These are phyloP conservation scores for Neofusicoccum laricinum DNA, from an alignment of 2,329 filamentous ascomycete species.

Conservation along the genomic window DNA sequence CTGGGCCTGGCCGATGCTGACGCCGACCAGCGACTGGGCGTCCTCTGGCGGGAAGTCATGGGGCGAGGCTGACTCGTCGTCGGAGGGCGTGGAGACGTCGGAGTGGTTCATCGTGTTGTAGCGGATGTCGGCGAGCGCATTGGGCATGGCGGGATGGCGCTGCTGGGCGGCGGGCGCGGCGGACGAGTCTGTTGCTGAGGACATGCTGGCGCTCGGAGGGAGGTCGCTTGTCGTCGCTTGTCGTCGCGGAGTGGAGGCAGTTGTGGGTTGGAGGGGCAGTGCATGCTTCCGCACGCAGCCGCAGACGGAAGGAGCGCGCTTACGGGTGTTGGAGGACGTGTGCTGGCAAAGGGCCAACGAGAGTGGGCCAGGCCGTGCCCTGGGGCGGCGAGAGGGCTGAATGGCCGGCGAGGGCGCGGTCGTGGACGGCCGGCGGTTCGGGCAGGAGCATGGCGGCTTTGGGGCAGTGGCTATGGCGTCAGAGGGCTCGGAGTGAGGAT, in stretches of 20 bases:
- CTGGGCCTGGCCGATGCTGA: slow-evolving; percentile 59
- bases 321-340: background rate
- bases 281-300: slow-evolving; percentile 2
- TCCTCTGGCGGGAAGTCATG: slow-evolving; percentile 35
- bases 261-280: background rate
- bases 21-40: slow-evolving; percentile 50
- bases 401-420: background rate
- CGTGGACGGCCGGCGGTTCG: background rate
- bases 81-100: slow-evolving; percentile 42
- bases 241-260: too few relatives aligned
- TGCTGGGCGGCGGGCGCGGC: too few relatives aligned
- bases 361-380: background rate
- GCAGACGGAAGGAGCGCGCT: background rate
- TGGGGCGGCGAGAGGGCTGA: background rate
- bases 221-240: too few relatives aligned
- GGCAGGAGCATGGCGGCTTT: background rate
- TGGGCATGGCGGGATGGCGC: slow-evolving; percentile 13
- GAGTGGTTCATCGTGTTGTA: slow-evolving; percentile 39
- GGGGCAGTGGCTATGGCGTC: background rate
- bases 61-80: slow-evolving; percentile 36
- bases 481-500: background rate
- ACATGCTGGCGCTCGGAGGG: too few relatives aligned
- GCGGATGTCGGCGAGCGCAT: slow-evolving; percentile 42
- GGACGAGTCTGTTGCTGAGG: too few relatives aligned
- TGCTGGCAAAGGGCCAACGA: background rate